Percentiles rank a stretch among this genome's conserved stretches.
Conservation (phyloP, 1,284 basidiomycete genomes). For the Apiotrichum gracile region DNA sequence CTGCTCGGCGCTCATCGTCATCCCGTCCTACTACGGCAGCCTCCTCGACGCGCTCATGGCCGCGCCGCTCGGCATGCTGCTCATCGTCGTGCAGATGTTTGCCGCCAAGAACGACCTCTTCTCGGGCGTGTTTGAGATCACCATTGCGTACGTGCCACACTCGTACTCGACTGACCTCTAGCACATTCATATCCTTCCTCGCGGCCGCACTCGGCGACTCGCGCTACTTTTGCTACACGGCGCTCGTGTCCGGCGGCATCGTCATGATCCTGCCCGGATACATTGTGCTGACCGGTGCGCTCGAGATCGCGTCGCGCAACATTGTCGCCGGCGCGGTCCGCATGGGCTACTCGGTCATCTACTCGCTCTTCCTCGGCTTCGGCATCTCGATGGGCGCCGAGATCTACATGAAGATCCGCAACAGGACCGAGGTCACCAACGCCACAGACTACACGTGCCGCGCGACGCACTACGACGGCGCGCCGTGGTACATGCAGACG, state of each 20-base stretch:
- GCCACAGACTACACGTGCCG: constrained; percentile 59
- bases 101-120: constrained; percentile 75
- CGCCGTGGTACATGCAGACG: constrained; percentile 48
- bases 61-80: constrained; percentile 72
- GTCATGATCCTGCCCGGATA: constrained; percentile 81
- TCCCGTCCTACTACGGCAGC: constrained; percentile 40
- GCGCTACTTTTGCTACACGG: constrained; percentile 72
- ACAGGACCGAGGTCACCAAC: constrained; percentile 48
- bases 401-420: constrained; percentile 58
- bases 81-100: constrained; percentile 69
- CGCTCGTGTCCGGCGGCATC: constrained; percentile 74
- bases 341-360: constrained; percentile 63
- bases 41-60: constrained; percentile 73
- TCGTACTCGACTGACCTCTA: neutral
- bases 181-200: constrained; percentile 63
- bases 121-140: constrained; percentile 61
- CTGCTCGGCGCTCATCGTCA: constrained; percentile 72
- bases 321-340: constrained; percentile 80
- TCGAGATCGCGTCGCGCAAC: constrained; percentile 67
- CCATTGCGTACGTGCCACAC: neutral
- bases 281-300: constrained; percentile 70
- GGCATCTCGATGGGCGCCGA: constrained; percentile 73
- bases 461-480: constrained; percentile 53
- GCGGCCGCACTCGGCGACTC: constrained; percentile 70
- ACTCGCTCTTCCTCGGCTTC: constrained; percentile 68